Base-by-base conservation (phyloP, 768 basidiomycete genomes). In the Hirschioporus abietinus region DNA sequence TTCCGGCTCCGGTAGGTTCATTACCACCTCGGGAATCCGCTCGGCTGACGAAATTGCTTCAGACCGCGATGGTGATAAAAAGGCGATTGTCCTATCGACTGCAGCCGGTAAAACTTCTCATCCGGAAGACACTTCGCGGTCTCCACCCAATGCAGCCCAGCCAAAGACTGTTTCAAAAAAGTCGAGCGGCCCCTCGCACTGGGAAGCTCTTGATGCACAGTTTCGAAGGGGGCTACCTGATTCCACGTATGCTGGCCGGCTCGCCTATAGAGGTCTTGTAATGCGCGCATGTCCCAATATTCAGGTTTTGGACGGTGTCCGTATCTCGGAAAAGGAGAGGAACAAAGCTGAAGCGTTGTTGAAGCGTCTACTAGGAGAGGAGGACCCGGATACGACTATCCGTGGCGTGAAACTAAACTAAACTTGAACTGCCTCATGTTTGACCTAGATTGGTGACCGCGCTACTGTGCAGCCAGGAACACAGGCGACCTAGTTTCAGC, bases 171-270 rank as follows among this genome's bases (percentile, higher is more conserved):
- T 12, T 12, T 20, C 42, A 15, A 52, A 52, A 20, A 52, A 52
- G 12, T 52, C 42, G 12, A 20, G 15, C 15, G 12, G 42, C 20
- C 42, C 42, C 15, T 52, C 42, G 18, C 60, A 61, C 24, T 97
- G 94, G 93, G 81, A 86, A 71, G 88, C 88, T 70, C 79, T 93
- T 75, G 96, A 98, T 77, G 79, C 81, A 18, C 89, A 90, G 73
- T 98, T 96, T 82, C 88, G 96, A 23, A 88, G 91, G 74, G 89
- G 92, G 69, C 83, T 99, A 63, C 96, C 96, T 63, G 92, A 98
- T 78, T 89, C 85, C 63, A 86, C 84, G 75, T 98, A 98, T 75
- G 85, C 91, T 62, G 92, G 91, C 25, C 87, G 96, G 57, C 81
- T 96, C 35, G 91, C 88, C 60, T 99, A 98, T 78, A 89, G 96